These are phyloP conservation scores for Aureobasidium melanogenum DNA, from an alignment of 2,329 filamentous ascomycete genomes.

Conservation along the genomic window DNA sequence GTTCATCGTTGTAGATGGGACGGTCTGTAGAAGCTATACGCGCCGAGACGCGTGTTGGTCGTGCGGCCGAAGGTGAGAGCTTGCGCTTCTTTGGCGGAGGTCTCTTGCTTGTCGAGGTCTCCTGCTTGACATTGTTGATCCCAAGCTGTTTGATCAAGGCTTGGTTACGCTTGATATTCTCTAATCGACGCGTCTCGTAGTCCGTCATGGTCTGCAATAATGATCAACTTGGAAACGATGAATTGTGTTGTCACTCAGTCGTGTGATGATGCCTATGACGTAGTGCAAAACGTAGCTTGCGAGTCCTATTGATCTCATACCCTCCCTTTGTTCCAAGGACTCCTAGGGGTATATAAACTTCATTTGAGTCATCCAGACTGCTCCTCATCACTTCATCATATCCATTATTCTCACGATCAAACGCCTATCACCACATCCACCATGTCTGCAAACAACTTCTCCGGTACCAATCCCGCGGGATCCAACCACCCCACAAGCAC, in stretches of 20 bases:
- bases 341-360: background rate
- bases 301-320: too few species aligned
- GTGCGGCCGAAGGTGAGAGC: slow-evolving; percentile 16
- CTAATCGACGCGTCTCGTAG: slow-evolving; percentile 38
- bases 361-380: background rate
- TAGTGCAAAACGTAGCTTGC: background rate
- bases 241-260: background rate
- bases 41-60: slow-evolving; percentile 31
- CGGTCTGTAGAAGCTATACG: slow-evolving; percentile 35
- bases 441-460: slow-evolving; percentile 7
- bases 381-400: background rate
- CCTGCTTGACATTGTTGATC: slow-evolving; percentile 26
- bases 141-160: slow-evolving; percentile 40
- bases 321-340: background rate
- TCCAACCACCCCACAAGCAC: background rate
- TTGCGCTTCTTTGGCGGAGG: slow-evolving; percentile 34
- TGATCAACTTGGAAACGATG: background rate
- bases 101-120: slow-evolving; percentile 14
- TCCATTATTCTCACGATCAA: background rate
- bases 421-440: background rate
- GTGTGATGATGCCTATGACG: background rate
- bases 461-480: background rate
- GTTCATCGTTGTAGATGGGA: slow-evolving; percentile 33
- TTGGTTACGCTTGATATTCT: slow-evolving; percentile 43
- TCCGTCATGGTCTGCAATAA: slow-evolving; percentile 15